Percentiles rank a stretch among this genome's conserved stretches.
These are phyloP conservation scores for Penicillium daleae DNA, from an alignment of 495 filamentous ascomycete species.

Conservation along the genomic window DNA sequence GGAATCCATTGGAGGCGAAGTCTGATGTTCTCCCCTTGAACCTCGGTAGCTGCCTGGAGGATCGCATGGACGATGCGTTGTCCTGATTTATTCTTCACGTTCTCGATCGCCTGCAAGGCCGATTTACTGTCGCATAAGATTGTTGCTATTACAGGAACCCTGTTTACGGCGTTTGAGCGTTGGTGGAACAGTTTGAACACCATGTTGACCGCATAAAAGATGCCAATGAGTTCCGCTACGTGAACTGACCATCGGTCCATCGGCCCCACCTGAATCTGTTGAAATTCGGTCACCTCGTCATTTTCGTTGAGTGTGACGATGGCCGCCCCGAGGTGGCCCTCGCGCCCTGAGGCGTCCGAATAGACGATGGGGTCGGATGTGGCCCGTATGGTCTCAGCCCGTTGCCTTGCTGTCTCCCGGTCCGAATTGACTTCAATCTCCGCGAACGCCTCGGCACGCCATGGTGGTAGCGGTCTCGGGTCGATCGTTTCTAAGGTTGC, in stretches of 20 bases:
- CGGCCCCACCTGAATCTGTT: constrained; percentile 27
- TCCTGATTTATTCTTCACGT: constrained; percentile 23
- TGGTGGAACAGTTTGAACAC: constrained; percentile 15
- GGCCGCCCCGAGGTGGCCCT: constrained; percentile 22
- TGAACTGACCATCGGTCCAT: constrained; percentile 32
- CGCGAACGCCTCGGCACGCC: constrained; percentile 22
- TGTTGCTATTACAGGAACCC: neutral
- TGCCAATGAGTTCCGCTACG: constrained; percentile 27
- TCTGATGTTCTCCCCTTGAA: constrained; percentile 10
- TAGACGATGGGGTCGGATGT: constrained; percentile 22
- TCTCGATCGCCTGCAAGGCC: constrained; percentile 24
- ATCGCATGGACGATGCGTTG: constrained; percentile 30
- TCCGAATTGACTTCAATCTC: constrained; percentile 28
- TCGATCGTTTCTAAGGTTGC: constrained; percentile 26
- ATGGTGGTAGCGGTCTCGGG: constrained; percentile 23
- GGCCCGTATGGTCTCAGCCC: constrained; percentile 8
- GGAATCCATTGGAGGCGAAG: constrained; percentile 29
- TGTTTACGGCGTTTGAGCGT: neutral
- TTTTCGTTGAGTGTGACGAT: constrained; percentile 14
- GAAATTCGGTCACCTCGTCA: constrained; percentile 11
- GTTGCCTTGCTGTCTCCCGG: constrained; percentile 24
- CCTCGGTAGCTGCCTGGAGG: constrained; percentile 22
- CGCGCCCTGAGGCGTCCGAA: constrained; percentile 25
- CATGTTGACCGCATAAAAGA: constrained; percentile 26
- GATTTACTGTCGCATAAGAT: too few species aligned